phyloP scores from a whole-genome alignment of 1,139 yeast genomes.

The Suhomyces wounanorum region DNA sequence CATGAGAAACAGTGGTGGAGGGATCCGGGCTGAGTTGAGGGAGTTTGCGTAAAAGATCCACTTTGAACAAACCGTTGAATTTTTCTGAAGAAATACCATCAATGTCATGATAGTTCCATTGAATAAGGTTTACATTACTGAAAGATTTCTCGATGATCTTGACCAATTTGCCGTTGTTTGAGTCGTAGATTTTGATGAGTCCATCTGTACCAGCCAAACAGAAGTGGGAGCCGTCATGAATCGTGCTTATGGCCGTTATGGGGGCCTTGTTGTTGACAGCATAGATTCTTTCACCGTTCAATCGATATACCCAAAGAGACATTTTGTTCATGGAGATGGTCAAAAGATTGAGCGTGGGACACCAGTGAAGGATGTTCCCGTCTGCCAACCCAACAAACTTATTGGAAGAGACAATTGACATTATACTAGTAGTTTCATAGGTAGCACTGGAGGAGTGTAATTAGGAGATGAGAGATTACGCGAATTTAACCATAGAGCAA shows the following conservation, averaged over 20 bases:
- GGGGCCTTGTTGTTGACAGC: constrained; percentile 41
- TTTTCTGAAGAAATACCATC: constrained; percentile 2
- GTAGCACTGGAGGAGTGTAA: not conserved
- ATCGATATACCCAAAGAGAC: constrained; percentile 54
- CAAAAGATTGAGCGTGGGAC: constrained; percentile 57
- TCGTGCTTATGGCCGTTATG: constrained; percentile 38
- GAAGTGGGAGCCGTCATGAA: constrained; percentile 41
- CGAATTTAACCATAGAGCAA: not conserved
- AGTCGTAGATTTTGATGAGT: constrained; percentile 48
- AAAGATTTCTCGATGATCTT: constrained; percentile 24
- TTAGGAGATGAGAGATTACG: not conserved
- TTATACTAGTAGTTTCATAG: not conserved
- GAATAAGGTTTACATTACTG: constrained; percentile 25
- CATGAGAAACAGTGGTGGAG: constrained; percentile 8
- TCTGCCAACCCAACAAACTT: constrained; percentile 44
- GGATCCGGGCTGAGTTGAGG: constrained; percentile 25
- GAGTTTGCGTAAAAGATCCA: constrained; percentile 29
- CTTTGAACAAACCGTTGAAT: constrained; percentile 24
- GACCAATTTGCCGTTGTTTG: constrained; percentile 49
- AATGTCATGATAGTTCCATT: constrained; percentile 24
- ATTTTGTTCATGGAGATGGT: constrained; percentile 50
- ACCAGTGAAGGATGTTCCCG: constrained; percentile 50
- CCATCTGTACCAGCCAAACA: constrained; percentile 50
- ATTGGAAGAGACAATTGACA: constrained; percentile 13
- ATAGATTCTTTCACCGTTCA: constrained; percentile 59